A percentile compares a stretch with the other conserved stretches of the same genome.
phyloP scores from a whole-genome alignment of 495 filamentous ascomycete species.

The Xylaria sp. region DNA sequence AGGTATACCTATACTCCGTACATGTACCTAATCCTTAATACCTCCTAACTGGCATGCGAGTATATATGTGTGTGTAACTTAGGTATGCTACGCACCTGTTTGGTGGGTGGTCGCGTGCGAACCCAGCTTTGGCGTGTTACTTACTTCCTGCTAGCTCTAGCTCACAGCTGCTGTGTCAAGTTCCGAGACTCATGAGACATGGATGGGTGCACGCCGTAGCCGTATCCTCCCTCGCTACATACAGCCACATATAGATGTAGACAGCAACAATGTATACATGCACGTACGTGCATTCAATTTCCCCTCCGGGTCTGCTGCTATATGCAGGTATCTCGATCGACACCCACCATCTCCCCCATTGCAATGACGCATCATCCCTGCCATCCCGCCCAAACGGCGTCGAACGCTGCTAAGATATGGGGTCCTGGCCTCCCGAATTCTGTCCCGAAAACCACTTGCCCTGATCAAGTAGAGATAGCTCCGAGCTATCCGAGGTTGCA shows the following conservation, averaged over 20 bases:
- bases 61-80: no score
- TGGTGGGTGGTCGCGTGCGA: slow-evolving; percentile 19
- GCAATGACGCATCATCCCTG: slow-evolving; percentile 7
- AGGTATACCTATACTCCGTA: no score
- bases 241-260: no score
- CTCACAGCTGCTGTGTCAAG: not conserved
- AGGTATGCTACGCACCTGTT: no score
- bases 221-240: not conserved
- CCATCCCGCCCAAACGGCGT: not conserved
- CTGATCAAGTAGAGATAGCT: not conserved
- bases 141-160: not conserved
- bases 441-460: not conserved
- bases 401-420: not conserved
- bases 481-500: slow-evolving; percentile 1
- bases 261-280: not conserved
- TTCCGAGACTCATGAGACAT: not conserved
- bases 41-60: no score
- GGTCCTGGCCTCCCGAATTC: no score
- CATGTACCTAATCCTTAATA: no score
- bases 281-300: no score
- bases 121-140: not conserved
- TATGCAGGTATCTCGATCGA: not conserved
- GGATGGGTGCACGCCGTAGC: not conserved
- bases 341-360: not conserved
- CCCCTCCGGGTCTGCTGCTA: not conserved